Base-by-base conservation (phyloP, 805 yeast genomes). In the Tetrapisispora arboricola region DNA sequence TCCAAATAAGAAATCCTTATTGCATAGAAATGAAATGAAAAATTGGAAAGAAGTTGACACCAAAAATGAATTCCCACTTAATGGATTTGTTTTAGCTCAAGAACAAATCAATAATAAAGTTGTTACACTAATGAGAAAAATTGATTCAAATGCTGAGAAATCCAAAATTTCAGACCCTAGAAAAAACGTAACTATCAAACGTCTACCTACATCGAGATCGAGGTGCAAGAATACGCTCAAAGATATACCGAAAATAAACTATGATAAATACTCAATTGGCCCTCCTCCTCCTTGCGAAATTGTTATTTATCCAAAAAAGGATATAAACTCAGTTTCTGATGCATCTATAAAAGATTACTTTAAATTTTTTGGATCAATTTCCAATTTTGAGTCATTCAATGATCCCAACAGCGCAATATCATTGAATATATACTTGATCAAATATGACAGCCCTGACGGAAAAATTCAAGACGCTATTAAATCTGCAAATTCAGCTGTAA, bases 391-490 rank as follows among this genome's bases (percentile, higher is more conserved):
- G 44, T 67, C 76, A 44, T 66, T 80, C 9, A 74, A 71, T 42
- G 92, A 87, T 53, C 84, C 90, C 0, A 66, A 68, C 18, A 78
- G 84, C 33, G 95, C 87, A 2, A 81, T 79, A 16, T 88, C 94
- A 0, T 59, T 87, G 31, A 92, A 94, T 9, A 65, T 86, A 18
- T 80, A 80, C 38, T 63, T 74, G 17, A 65, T 85, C 39, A 67
- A 72, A 44, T 87, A 72, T 60, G 78, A 70, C 43, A 84, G 85
- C 3, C 54, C 61, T 17, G 54, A 66, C 13, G 76, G 70, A 16
- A 72, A 71, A 43, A 65, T 76, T 15, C 43, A 59, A n/a, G 72
- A 68, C 19, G 74, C 80, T 1, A 71, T 70, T 26, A 54, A 54
- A 32, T 50, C 70, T 2, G 84, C 82, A 1, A 45, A 57, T 17